Base-by-base conservation (phyloP, 495 filamentous ascomycete genomes). In the Cryomyces minteri region DNA sequence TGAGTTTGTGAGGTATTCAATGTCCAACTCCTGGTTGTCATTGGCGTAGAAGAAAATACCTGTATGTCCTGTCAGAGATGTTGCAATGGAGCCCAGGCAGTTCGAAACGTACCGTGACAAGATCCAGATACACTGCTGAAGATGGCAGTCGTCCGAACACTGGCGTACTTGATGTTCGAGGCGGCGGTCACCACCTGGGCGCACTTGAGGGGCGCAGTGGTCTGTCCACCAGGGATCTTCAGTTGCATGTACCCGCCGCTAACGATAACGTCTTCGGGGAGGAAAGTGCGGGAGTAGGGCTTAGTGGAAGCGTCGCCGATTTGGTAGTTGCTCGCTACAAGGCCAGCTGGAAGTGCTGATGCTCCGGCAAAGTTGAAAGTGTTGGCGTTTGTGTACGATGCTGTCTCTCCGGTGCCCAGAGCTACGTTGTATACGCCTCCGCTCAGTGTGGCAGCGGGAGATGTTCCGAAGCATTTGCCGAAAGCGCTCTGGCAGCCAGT, bases 21-120 rank as follows among this genome's bases (percentile, higher is more conserved):
- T 54, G 43, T 54, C 52, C 2, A 38, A 9, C 36, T 54, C 52
- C 5, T 50, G 42, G 10, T 49, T 54, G 43, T 54, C 51, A 14
- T 31, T 31, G 10, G 44, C 43, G 46, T 54, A 54, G 39, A 54
- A 50, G 3, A 38, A 38, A 3, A 10, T 38, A 1, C 34, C 34
- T 38, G 3, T 9, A 38, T 14, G 1, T 1, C 18, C 18, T 2
- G 18, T 25, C 18, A 25, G 18, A 1, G 18, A 25, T 25, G 18
- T 25, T 25, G 18, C 18, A 25, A 1, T 25, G 1, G 18, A 25
- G 18, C 18, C 18, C 18, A 2, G 18, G 18, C 1, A 25, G 18
- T 9, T 2, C 12, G 1, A 14, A 54, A 54, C 5, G 31, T 41
- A 8, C 43, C 47, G 39, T 48, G 41, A 8, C 31, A 36, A 9